Conservation (phyloP, 2,329 filamentous ascomycete genomes). For the Ophiognomonia clavigignenti-juglandacearum region DNA sequence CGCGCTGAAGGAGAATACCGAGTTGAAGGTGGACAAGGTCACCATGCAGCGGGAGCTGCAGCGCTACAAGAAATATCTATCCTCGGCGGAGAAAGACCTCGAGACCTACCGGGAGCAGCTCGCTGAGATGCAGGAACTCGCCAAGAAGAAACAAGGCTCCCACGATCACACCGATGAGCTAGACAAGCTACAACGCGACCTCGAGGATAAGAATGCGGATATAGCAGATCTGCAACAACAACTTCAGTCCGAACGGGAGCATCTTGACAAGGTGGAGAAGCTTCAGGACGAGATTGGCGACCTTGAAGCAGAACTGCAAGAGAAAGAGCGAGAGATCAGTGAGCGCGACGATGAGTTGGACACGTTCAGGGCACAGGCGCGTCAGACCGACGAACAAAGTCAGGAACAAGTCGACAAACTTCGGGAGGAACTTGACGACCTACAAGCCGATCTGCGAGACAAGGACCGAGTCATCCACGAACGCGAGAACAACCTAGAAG, state of each 20-base stretch:
- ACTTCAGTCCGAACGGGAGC: conserved; percentile 51
- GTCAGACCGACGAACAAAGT: conserved; percentile 41
- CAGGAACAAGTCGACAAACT: conserved; percentile 34
- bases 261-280: conserved; percentile 57
- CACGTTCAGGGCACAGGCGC: conserved; percentile 51
- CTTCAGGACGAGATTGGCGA: conserved; percentile 71
- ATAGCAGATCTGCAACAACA: conserved; percentile 57
- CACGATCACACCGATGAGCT: conserved; percentile 61
- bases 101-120: conserved; percentile 80
- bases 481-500: conserved; percentile 45
- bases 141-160: conserved; percentile 70
- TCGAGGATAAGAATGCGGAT: conserved; percentile 56
- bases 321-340: conserved; percentile 69
- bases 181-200: conserved; percentile 49
- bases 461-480: conserved; percentile 55
- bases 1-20: conserved; percentile 89
- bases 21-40: conserved; percentile 87
- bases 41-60: conserved; percentile 85
- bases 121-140: conserved; percentile 74
- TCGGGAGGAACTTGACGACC: conserved; percentile 45
- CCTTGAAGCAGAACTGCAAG: conserved; percentile 68
- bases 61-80: conserved; percentile 79
- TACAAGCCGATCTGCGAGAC: conserved; percentile 51
- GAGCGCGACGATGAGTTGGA: conserved; percentile 73
- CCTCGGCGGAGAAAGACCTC: conserved; percentile 77